These are phyloP conservation scores for Sapria himalayana DNA, from an alignment of 345 rosid genomes.

Conservation along the genomic window DNA sequence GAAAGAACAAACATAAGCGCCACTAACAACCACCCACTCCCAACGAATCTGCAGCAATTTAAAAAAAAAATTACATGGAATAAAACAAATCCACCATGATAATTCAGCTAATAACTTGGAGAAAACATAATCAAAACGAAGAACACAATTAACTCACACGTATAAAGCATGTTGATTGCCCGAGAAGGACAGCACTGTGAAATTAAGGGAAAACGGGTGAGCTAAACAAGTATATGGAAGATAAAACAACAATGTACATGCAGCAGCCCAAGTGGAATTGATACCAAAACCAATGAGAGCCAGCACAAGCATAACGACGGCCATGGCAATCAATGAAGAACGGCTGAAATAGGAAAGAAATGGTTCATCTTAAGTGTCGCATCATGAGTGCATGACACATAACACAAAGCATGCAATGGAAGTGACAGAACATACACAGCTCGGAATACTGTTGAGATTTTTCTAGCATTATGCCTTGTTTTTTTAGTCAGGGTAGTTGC, in stretches of 20 bases:
- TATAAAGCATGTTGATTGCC: constrained; percentile 58
- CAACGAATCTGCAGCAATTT: constrained; percentile 35
- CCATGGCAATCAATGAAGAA: constrained; percentile 50
- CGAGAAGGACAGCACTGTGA: constrained; percentile 49
- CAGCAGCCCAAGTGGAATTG: neutral
- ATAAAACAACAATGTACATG: constrained; percentile 7
- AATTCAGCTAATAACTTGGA: constrained; percentile 5
- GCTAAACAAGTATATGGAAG: constrained; percentile 5
- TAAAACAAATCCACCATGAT: neutral
- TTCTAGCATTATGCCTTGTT: constrained; percentile 47
- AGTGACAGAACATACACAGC: constrained; percentile 53
- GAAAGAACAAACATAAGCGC: constrained; percentile 70
- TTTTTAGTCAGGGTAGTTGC: constrained; percentile 48
- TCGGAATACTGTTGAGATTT: constrained; percentile 42
- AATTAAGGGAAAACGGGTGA: constrained; percentile 6
- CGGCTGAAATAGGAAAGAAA: constrained; percentile 41
- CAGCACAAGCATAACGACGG: constrained; percentile 69
- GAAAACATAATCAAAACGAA: neutral
- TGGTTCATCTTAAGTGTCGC: no score
- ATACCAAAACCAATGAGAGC: constrained; percentile 70
- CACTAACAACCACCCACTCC: constrained; percentile 84
- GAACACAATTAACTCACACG: constrained; percentile 27
- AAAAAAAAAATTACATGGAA: no score
- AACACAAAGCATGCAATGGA: no score
- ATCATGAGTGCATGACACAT: no score